These are phyloP conservation scores for Anthracocystis panici-leucophaei DNA, from an alignment of 1,284 basidiomycete species.

Conservation along the genomic window DNA sequence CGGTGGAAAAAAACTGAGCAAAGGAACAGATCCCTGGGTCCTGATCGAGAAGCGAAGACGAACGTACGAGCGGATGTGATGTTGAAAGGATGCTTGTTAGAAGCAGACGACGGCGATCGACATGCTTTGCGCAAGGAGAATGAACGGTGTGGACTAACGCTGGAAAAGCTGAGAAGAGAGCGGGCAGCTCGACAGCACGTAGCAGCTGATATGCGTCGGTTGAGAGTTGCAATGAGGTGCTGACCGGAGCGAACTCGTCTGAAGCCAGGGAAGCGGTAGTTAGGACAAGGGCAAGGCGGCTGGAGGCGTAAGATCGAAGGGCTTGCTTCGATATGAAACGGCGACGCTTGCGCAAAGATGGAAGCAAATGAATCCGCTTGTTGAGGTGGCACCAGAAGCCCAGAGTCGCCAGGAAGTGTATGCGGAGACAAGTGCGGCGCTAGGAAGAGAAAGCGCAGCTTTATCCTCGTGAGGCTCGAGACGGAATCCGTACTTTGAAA, in stretches of 20 bases:
- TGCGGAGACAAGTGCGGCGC: not conserved
- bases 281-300: not conserved
- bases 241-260: conserved; percentile 30
- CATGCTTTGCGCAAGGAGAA: conserved; percentile 11
- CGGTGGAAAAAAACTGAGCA: conserved; percentile 15
- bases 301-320: not conserved
- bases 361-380: not conserved
- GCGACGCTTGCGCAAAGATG: too few species aligned
- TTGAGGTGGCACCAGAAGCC: too few species aligned
- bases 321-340: not conserved
- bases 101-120: not conserved
- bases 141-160: not conserved
- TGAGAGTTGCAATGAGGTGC: conserved; percentile 9
- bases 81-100: not conserved
- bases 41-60: not conserved
- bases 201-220: not conserved
- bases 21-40: not conserved
- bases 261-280: not conserved
- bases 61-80: not conserved
- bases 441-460: not conserved
- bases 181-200: not conserved
- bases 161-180: not conserved
- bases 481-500: not conserved
- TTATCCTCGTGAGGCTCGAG: not conserved
- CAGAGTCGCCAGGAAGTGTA: not conserved